Evolutionary conservation across 202 grass and related monocot species (phyloP).

Genomic region (Zoysia matrella): DNA sequence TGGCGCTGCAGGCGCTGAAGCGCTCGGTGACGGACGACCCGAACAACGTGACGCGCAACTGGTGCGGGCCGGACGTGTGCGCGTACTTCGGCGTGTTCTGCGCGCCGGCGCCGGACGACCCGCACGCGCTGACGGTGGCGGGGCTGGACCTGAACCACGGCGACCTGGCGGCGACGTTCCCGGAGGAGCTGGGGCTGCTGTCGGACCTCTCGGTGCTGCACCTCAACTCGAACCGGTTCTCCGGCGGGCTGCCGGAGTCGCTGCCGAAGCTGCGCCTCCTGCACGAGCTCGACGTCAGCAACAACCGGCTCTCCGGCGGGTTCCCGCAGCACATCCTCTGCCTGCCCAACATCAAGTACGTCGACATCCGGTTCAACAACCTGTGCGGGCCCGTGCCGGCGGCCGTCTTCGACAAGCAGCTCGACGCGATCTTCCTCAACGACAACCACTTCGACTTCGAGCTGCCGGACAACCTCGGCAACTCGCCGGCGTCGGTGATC

Average conservation of each 20-base stretch:
- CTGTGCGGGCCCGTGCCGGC: slow-evolving; percentile 66
- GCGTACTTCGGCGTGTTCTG: slow-evolving; percentile 85
- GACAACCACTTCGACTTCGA: slow-evolving; percentile 88
- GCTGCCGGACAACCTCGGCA: slow-evolving; percentile 68
- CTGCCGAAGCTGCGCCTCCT: slow-evolving; percentile 53
- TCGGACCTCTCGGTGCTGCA: slow-evolving; percentile 63
- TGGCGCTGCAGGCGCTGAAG: slow-evolving; percentile 74
- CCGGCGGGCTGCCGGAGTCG: slow-evolving; percentile 52
- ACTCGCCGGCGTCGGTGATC: slow-evolving; percentile 82
- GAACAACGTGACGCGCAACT: slow-evolving; percentile 55
- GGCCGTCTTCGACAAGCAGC: slow-evolving; percentile 66
- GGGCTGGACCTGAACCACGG: slow-evolving; percentile 81
- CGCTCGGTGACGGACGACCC: slow-evolving; percentile 75
- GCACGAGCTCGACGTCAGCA: slow-evolving; percentile 92
- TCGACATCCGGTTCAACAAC: slow-evolving; percentile 80
- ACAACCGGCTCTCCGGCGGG: slow-evolving; percentile 70
- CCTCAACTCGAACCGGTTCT: slow-evolving; percentile 53
- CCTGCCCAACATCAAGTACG: slow-evolving; percentile 67
- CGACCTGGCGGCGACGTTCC: slow-evolving; percentile 57
- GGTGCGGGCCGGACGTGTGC: slow-evolving; percentile 86
- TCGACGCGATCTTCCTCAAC: slow-evolving; percentile 93
- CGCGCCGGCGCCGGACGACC: slow-evolving; percentile 57
- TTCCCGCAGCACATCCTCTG: slow-evolving; percentile 81
- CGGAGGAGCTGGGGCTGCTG: slow-evolving; percentile 74
- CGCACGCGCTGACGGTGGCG: slow-evolving; percentile 58